Evolutionary conservation across 2,329 filamentous ascomycete species (phyloP), one percentile per base, ranked within the genome.

Genomic region (Colletotrichum higginsianum): DNA sequence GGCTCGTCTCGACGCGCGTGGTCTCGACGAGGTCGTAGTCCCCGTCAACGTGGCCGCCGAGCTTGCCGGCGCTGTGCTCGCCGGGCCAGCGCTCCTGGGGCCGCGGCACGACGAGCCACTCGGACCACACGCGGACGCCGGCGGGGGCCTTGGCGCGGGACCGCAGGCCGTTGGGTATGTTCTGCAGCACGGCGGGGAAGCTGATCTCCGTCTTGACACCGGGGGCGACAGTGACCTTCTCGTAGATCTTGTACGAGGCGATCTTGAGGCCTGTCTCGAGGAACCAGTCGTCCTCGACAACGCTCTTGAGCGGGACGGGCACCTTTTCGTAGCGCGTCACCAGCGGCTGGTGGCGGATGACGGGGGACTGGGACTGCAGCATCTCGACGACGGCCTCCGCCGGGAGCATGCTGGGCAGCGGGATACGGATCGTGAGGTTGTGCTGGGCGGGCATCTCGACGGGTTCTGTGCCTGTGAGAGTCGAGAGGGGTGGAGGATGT

Each of bases 141-240:
- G 79, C 84, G 3, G 81, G 78, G 5, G 84, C 84, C 50, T 83
- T 78, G 60, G 83, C 84, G 49, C 85, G 79, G 64, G 82, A 82
- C n/a, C 85, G 80, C 40, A 84, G 77, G 58, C 85, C 85, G 46
- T 79, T 76, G 26, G 79, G 77, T 42, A 83, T 80, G 71, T 77
- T 79, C 75, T 86, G 85, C 72, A 86, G 85, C 38, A 84, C 80
- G 71, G 82, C 83, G 5, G 82, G 82, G 68, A 86, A 82, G 62
- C 74, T 75, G 47, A 86, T 79, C 42, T 82, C 80, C 75, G 82
- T 85, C 57, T 75, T 78, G 4, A 77, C 78, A 56, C 84, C 82
- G 1, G 84, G 83, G 8, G 85, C 79, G 30, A 84, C 74, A 18
- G 76, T 76, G 68, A 82, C 75, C 42, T 76, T 71, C 72, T 82